These are phyloP conservation scores for Albugo laibachii DNA, from an alignment of 352 stramenopile genomes.

Conservation along the genomic window DNA sequence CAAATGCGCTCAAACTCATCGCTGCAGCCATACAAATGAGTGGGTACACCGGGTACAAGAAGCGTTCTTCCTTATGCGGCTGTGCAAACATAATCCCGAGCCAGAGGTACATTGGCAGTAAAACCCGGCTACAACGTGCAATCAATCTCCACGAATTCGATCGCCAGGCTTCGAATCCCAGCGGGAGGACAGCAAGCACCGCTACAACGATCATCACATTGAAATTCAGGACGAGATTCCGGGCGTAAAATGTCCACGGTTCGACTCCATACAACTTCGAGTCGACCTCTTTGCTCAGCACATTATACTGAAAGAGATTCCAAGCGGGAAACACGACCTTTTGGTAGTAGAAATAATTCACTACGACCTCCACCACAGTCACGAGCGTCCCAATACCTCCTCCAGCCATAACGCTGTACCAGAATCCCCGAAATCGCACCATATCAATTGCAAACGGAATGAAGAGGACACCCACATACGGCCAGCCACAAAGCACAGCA, in stretches of 20 bases:
- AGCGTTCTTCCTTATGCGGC: conserved; percentile 97
- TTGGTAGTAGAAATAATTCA: conserved; percentile 72
- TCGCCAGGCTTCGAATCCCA: conserved; percentile 12
- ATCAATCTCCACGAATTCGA: conserved; percentile 15
- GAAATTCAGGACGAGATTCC: conserved; percentile 93
- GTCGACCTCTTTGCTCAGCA: conserved; percentile 72
- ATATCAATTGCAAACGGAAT: conserved; percentile 85
- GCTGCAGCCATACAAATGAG: conserved; percentile 72
- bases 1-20: conserved; percentile 29
- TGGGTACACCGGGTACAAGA: conserved; percentile 92
- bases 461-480: conserved; percentile 93
- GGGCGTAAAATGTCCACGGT: conserved; percentile 86
- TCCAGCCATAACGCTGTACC: conserved; percentile 26
- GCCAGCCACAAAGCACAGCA: conserved; percentile 90
- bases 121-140: conserved; percentile 10
- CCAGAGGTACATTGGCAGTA: conserved; percentile 79
- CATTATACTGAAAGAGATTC: conserved; percentile 95
- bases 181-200: conserved; percentile 51
- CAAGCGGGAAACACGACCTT: conserved; percentile 60
- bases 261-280: conserved; percentile 96
- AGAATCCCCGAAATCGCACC: conserved; percentile 21
- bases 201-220: conserved; percentile 17
- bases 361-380: conserved; percentile 51
- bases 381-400: conserved; percentile 43
- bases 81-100: conserved; percentile 83